These are phyloP conservation scores for Micractinium sp. DNA, from an alignment of 139 green algal genomes.

Conservation along the genomic window DNA sequence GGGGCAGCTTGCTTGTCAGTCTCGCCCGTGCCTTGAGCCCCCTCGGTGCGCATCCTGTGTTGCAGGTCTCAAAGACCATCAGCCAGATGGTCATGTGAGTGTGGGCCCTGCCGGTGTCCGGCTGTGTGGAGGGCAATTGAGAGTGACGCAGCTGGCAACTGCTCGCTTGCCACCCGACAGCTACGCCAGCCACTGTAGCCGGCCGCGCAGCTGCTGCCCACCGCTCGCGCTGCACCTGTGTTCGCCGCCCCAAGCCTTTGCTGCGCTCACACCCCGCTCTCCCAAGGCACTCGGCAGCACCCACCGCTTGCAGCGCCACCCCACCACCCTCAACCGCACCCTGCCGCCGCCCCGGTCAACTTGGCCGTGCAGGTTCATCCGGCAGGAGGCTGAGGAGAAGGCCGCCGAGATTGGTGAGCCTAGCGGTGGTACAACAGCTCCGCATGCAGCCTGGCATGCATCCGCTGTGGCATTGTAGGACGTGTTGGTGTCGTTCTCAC, in stretches of 20 bases:
- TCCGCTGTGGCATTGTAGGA: too few relatives aligned
- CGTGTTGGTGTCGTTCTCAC: too few relatives aligned
- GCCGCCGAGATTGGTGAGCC: slow-evolving; percentile 88
- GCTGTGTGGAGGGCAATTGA: too few relatives aligned
- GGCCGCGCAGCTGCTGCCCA: background rate
- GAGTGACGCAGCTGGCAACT: background rate
- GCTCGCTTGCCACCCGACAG: background rate
- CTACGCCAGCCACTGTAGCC: too few relatives aligned
- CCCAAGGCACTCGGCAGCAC: too few relatives aligned
- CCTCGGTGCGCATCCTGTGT: background rate
- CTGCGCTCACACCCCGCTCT: too few relatives aligned
- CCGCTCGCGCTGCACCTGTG: too few relatives aligned
- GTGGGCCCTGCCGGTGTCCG: background rate
- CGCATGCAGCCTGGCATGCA: too few relatives aligned
- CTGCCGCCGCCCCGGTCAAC: background rate
- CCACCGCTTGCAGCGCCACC: too few relatives aligned
- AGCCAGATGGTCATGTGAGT: slow-evolving; percentile 90
- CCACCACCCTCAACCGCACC: too few relatives aligned
- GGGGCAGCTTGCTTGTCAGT: background rate
- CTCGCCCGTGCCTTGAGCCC: too few relatives aligned
- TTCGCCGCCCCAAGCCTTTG: background rate
- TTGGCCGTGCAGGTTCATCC: slow-evolving; percentile 82
- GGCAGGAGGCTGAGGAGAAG: slow-evolving; percentile 99
- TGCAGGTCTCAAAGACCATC: slow-evolving; percentile 86
- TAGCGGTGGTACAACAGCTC: too few relatives aligned